These are phyloP conservation scores for Strigomonas oncopelti DNA, from an alignment of 208 protist genomes.

Conservation along the genomic window DNA sequence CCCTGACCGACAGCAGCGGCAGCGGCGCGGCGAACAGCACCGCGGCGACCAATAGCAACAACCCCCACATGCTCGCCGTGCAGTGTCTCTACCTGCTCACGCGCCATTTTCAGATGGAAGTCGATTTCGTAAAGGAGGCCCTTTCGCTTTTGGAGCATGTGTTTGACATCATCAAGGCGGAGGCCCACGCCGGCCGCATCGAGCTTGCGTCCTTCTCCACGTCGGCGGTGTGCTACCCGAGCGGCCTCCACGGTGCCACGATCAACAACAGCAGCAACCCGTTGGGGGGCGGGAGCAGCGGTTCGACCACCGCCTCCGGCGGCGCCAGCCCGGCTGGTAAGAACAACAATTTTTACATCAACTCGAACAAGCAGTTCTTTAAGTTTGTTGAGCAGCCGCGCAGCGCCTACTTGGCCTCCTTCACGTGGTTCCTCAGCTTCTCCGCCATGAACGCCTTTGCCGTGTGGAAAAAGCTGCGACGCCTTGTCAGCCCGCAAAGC, in stretches of 20 bases:
- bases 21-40: slow-evolving; percentile 24
- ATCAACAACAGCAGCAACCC: slow-evolving; percentile 11
- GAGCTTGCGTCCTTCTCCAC: slow-evolving; percentile 10
- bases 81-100: slow-evolving; percentile 84
- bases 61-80: slow-evolving; percentile 55
- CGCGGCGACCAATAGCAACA: slow-evolving; percentile 41
- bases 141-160: slow-evolving; percentile 47
- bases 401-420: slow-evolving; percentile 39
- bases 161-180: slow-evolving; percentile 27
- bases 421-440: slow-evolving; percentile 65
- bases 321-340: slow-evolving; percentile 9
- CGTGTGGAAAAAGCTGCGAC: slow-evolving; percentile 60
- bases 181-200: slow-evolving; percentile 15
- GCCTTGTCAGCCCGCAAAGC: neutral
- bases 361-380: neutral
- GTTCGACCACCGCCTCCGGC: slow-evolving; percentile 22
- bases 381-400: neutral
- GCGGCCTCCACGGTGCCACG: neutral
- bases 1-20: neutral
- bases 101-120: slow-evolving; percentile 80
- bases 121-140: slow-evolving; percentile 50
- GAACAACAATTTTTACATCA: neutral
- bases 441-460: slow-evolving; percentile 63
- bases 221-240: slow-evolving; percentile 5
- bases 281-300: slow-evolving; percentile 17